These are phyloP conservation scores for Phtheirospermum japonicum DNA, from an alignment of 257 asterid genomes.

Conservation along the genomic window DNA sequence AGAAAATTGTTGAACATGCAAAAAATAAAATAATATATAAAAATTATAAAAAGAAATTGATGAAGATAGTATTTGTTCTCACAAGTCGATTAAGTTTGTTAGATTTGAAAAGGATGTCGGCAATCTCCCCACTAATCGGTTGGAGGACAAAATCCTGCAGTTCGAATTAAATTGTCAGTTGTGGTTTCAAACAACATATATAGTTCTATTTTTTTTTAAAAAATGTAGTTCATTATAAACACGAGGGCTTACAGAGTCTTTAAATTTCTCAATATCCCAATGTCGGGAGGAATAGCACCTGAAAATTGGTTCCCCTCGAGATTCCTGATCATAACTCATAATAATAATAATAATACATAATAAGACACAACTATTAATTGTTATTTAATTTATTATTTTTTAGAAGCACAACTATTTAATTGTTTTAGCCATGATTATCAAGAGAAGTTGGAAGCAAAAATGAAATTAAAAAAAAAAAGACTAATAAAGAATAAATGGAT, in stretches of 20 bases:
- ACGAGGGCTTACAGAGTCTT: slow-evolving; percentile 46
- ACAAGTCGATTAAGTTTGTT: slow-evolving; percentile 67
- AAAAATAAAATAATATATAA: background rate
- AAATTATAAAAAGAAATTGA: slow-evolving; percentile 1
- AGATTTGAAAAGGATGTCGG: slow-evolving; percentile 64
- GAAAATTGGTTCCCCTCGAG: slow-evolving; percentile 79
- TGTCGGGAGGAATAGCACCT: slow-evolving; percentile 64
- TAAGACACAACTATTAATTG: background rate
- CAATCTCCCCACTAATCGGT: slow-evolving; percentile 58
- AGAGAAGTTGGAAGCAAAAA: background rate
- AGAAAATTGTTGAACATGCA: slow-evolving; percentile 21
- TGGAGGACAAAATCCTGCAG: slow-evolving; percentile 81
- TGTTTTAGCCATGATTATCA: background rate
- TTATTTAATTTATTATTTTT: no score
- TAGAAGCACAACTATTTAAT: background rate
- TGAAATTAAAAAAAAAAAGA: no score
- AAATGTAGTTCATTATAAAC: slow-evolving; percentile 9
- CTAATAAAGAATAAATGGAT: slow-evolving; percentile 13
- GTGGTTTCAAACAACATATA: background rate
- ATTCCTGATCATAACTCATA: slow-evolving; percentile 49
- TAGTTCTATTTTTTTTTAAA: background rate
- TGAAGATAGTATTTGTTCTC: slow-evolving; percentile 34
- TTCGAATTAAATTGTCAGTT: slow-evolving; percentile 33
- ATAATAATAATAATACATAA: background rate
- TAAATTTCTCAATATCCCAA: slow-evolving; percentile 61